Conservation (phyloP, 306 rosid species). For the Cucumis cinereus region DNA sequence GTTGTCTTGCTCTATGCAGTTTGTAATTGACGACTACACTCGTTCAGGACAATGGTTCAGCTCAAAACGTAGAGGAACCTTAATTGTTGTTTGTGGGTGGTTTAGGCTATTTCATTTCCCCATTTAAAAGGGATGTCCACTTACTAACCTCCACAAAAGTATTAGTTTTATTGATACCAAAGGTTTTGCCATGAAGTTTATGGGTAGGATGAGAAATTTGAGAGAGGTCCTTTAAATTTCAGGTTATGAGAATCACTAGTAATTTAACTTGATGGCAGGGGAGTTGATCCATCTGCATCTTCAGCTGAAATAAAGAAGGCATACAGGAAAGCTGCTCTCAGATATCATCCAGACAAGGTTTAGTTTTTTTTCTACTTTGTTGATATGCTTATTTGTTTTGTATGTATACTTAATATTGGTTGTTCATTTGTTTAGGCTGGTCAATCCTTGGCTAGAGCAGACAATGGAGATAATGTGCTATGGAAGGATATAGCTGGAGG, state of each 20-base stretch:
- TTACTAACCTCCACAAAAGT: not conserved
- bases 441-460: slow-evolving; percentile 69
- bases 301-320: slow-evolving; percentile 89
- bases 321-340: slow-evolving; percentile 96
- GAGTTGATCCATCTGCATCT: slow-evolving; percentile 72
- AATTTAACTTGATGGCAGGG: slow-evolving; percentile 53
- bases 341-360: slow-evolving; percentile 98
- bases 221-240: not conserved
- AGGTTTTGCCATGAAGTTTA: not conserved
- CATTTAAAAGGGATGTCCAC: not conserved
- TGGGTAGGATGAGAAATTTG: not conserved
- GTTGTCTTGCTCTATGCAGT: not conserved
- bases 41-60: not conserved
- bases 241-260: slow-evolving; percentile 10
- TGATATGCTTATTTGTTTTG: not conserved
- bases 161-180: not conserved
- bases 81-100: not conserved
- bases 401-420: slow-evolving; percentile 1
- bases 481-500: slow-evolving; percentile 82
- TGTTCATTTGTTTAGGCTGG: slow-evolving; percentile 50
- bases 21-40: not conserved
- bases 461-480: slow-evolving; percentile 53
- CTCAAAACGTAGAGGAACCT: not conserved
- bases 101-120: not conserved
- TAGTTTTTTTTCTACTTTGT: slow-evolving; percentile 5